Percentiles rank a stretch among this genome's conserved stretches.
phyloP scores from a whole-genome alignment of 768 basidiomycete species.

The Suillus placidus region DNA sequence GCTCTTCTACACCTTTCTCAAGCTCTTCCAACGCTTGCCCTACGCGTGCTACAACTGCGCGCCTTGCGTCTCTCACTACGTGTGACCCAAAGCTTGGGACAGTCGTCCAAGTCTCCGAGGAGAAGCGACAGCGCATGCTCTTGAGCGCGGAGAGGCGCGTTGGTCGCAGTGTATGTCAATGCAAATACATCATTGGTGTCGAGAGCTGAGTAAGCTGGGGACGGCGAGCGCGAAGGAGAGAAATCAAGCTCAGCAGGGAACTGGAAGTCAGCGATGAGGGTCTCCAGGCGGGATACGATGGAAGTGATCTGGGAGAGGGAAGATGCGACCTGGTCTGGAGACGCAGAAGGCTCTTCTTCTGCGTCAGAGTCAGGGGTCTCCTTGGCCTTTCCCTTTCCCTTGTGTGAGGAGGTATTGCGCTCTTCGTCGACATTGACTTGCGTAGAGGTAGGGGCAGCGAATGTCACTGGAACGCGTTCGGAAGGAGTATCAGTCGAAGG shows the following conservation, averaged over 20 bases:
- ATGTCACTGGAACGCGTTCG: constrained; percentile 3
- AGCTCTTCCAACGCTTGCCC: constrained; percentile 59
- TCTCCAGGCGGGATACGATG: constrained; percentile 45
- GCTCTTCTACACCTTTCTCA: constrained; percentile 48
- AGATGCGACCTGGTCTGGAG: constrained; percentile 5
- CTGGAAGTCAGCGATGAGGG: constrained; percentile 41
- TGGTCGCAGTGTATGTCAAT: constrained; percentile 59
- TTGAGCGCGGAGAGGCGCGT: constrained; percentile 63
- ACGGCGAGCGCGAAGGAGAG: constrained; percentile 22
- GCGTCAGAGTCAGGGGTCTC: constrained; percentile 16
- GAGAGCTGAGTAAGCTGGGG: constrained; percentile 12
- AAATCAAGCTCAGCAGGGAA: constrained; percentile 38
- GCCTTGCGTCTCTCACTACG: constrained; percentile 51
- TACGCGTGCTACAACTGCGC: constrained; percentile 54
- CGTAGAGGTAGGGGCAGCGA: background rate
- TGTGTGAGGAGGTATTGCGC: constrained; percentile 4
- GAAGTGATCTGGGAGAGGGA: constrained; percentile 43
- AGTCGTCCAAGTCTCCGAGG: constrained; percentile 57
- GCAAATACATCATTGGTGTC: constrained; percentile 26
- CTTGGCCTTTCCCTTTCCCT: constrained; percentile 45
- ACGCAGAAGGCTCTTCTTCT: constrained; percentile 18
- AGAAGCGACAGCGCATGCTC: constrained; percentile 62
- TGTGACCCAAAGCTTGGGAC: constrained; percentile 64
- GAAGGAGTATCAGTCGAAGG: background rate
- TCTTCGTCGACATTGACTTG: background rate